Conservation (phyloP, 371 early-diverging fungal species). For the Lichtheimia hyalospora region DNA sequence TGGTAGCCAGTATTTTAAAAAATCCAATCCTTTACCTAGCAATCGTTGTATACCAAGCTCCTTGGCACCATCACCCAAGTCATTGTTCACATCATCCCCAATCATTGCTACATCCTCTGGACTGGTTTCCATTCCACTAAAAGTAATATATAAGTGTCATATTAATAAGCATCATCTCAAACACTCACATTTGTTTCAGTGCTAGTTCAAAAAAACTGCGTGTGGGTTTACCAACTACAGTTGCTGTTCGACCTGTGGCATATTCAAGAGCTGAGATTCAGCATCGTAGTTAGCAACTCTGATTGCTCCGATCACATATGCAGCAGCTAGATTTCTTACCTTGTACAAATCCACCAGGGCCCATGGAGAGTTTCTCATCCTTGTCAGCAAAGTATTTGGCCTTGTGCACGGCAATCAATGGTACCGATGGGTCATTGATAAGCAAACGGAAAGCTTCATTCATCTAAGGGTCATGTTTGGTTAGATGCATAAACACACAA, state of each 20-base stretch:
- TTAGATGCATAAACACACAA: not conserved
- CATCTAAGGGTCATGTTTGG: slow-evolving; percentile 30
- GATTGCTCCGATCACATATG: not conserved
- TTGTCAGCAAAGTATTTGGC: slow-evolving; percentile 73
- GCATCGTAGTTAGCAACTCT: not conserved
- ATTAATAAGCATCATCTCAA: not conserved
- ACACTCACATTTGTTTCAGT: slow-evolving; percentile 65
- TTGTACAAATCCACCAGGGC: slow-evolving; percentile 86
- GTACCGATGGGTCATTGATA: slow-evolving; percentile 33
- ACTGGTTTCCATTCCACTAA: slow-evolving; percentile 22
- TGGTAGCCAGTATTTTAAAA: not conserved
- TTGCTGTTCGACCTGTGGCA: slow-evolving; percentile 64
- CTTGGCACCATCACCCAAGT: slow-evolving; percentile 76
- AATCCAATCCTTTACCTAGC: slow-evolving; percentile 44
- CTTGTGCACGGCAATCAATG: slow-evolving; percentile 79
- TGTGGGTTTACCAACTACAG: slow-evolving; percentile 85
- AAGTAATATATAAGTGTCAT: not conserved
- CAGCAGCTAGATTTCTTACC: slow-evolving; percentile 17
- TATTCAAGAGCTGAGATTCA: slow-evolving; percentile 64
- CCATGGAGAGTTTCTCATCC: slow-evolving; percentile 66
- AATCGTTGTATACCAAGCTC: slow-evolving; percentile 69
- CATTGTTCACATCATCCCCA: slow-evolving; percentile 83
- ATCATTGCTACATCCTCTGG: slow-evolving; percentile 73
- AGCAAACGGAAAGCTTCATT: slow-evolving; percentile 71
- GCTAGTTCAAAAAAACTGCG: slow-evolving; percentile 75